Evolutionary conservation across 1,139 yeast genomes (phyloP), one percentile per base, ranked within the genome.

Genomic region (Yamadazyma atmosphaerica): DNA sequence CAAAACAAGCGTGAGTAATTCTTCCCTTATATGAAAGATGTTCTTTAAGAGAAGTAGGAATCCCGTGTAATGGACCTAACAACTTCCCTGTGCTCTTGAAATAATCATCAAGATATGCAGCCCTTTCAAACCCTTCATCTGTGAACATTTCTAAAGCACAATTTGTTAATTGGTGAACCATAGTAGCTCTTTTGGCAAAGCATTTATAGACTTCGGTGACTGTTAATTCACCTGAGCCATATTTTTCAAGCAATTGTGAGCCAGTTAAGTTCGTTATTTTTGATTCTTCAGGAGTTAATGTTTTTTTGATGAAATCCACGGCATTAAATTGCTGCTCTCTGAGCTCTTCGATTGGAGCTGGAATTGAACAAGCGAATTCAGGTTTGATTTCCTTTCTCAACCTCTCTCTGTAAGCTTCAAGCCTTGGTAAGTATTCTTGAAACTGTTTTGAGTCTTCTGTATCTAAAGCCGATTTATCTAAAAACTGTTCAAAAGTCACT

Each of bases 381-480:
- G 61, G 54, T 13, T 68, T 63, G 3, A 69, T 56, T 2, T 66
- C 64, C 14, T 60, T 59, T 6, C 52, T 63, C 40, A 77, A 58
- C 9, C 61, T 68, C 15, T 63, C 56, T 39, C 68, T 62, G 50
- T 79, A 78, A 14, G 32, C 32, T 28, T 28, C 32, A 16, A 28
- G 62, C 51, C 72, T 74, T 13, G 85, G 84, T 37, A 62, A 50
- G 67, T 65, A 79, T 19, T 63, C 54, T 17, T 50, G n/a, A 16
- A 28, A 16, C n/a, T 28, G 6, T 8, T 28, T 11, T 10, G 22
- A 13, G 16, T n/a, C 16, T 16, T 28, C 22, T 4, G 22, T 17
- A 16, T 16, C 22, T 22, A 28, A 16, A 28, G 32, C 15, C 9
- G 12, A 28, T 5, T 7, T 5, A 15, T n/a, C 16, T 28, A 17